These are phyloP conservation scores for Sclerotinia borealis DNA, from an alignment of 2,329 filamentous ascomycete genomes.

Conservation along the genomic window DNA sequence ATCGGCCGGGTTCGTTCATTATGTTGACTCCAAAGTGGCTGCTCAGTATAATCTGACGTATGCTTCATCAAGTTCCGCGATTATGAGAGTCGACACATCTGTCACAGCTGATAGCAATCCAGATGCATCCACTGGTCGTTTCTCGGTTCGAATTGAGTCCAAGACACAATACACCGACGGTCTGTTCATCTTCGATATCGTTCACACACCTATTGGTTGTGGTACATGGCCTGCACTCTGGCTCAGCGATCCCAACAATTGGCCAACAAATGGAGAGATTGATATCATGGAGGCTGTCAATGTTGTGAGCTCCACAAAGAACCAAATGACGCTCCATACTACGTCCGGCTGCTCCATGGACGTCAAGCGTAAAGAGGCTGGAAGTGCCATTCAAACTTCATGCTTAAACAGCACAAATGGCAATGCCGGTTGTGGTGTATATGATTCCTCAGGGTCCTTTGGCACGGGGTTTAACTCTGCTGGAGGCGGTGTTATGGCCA, in stretches of 20 bases:
- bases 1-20: slow-evolving; percentile 41
- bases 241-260: slow-evolving; percentile 52
- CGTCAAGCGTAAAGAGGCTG: slow-evolving; percentile 41
- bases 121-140: slow-evolving; percentile 41
- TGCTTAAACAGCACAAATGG: slow-evolving; percentile 39
- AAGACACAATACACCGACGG: slow-evolving; percentile 47
- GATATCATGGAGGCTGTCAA: slow-evolving; percentile 49
- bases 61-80: slow-evolving; percentile 45
- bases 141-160: slow-evolving; percentile 49
- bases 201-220: slow-evolving; percentile 52
- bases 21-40: slow-evolving; percentile 30
- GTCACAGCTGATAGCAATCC: slow-evolving; percentile 48
- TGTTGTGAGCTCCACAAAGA: slow-evolving; percentile 31
- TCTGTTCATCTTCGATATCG: slow-evolving; percentile 52
- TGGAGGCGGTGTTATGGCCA: slow-evolving; percentile 44
- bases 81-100: slow-evolving; percentile 56
- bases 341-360: slow-evolving; percentile 37
- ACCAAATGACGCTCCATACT: slow-evolving; percentile 46
- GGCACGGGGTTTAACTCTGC: slow-evolving; percentile 48
- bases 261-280: slow-evolving; percentile 58
- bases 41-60: slow-evolving; percentile 54
- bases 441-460: slow-evolving; percentile 39
- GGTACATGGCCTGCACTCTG: slow-evolving; percentile 54
- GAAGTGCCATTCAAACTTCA: slow-evolving; percentile 41
- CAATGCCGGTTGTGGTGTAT: slow-evolving; percentile 38